Evolutionary conservation across 768 basidiomycete genomes (phyloP), one percentile per base, ranked within the genome.

Genomic region (button mushroom (Agaricus bisporus)): DNA sequence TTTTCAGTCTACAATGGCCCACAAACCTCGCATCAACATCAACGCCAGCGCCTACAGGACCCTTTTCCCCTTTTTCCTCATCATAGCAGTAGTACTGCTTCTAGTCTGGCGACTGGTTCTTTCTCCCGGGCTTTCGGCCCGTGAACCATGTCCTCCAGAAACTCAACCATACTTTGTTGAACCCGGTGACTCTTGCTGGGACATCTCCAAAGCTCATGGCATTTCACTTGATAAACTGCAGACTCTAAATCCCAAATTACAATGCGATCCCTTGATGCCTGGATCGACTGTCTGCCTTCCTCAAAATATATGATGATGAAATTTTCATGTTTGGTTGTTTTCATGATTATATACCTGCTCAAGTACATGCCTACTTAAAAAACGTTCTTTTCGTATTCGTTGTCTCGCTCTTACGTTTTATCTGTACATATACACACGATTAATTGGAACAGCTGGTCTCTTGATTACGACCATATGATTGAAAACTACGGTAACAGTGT

Each of bases 1-100:
- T 29, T 29, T 50, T 6, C 56, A 67, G 64, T 54, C 55, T 20
- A 63, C 62, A 15, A 62, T 70, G 60, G 64, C 73, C 42, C 63
- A 62, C 46, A 58, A 55, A 15, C 57, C 64, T 49, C 66, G 66
- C 41, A 60, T 66, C 7, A 56, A 61, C 55, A 60, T 70, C 46
- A 73, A 71, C 49, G 61, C 71, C n/a, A 63, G 66, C 9, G 71
- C 80, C 5, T 86, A 86, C 60, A 77, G 79, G 20, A 76, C 81
- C 0, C 72, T 88, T 6, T 82, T 85, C 61, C 85, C 85, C 6
- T 88, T 86, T 70, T 83, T 86, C 71, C 80, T 88, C 54, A 76
- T 86, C 46, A 75, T 86, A 41, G 80, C 77, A 10, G 83, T 81
- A 50, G 55, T 80, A 17, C 73, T 88, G 38, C 73, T 88, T 11